phyloP scores from a whole-genome alignment of 768 basidiomycete species.

The Boletus rubroflammeus region DNA sequence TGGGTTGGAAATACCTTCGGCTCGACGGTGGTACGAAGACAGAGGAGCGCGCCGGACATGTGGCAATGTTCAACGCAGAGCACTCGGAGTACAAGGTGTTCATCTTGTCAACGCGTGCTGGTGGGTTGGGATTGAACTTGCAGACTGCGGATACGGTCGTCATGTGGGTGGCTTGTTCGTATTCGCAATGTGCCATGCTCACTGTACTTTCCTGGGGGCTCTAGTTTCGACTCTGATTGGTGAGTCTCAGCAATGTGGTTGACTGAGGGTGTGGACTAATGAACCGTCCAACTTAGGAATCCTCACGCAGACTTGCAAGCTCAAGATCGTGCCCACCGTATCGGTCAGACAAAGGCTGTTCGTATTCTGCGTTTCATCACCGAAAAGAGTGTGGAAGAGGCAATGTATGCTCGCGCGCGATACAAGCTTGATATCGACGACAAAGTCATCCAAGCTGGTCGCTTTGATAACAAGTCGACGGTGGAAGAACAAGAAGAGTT shows the following conservation, averaged over 20 bases:
- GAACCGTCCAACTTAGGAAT: constrained; percentile 55
- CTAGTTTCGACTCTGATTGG: constrained; percentile 79
- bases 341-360: constrained; percentile 97
- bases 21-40: constrained; percentile 97
- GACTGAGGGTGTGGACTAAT: not conserved
- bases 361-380: constrained; percentile 96
- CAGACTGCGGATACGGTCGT: constrained; percentile 97
- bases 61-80: constrained; percentile 85
- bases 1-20: constrained; percentile 83
- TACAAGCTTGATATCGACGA: constrained; percentile 98
- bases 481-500: constrained; percentile 97
- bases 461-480: constrained; percentile 98
- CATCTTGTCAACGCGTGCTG: constrained; percentile 90
- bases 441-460: constrained; percentile 98
- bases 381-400: constrained; percentile 97
- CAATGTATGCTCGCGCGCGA: constrained; percentile 92
- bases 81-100: constrained; percentile 87
- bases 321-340: constrained; percentile 99
- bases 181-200: constrained; percentile 1
- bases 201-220: constrained; percentile 2
- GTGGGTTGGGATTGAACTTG: constrained; percentile 90
- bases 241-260: constrained; percentile 16
- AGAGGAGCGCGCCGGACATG: constrained; percentile 86
- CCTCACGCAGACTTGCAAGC: constrained; percentile 99
- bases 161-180: constrained; percentile 54